Percentiles rank a stretch among this genome's conserved stretches.
Evolutionary conservation across 2,329 filamentous ascomycete genomes (phyloP).

Genomic region (Hymenoscyphus repandus): DNA sequence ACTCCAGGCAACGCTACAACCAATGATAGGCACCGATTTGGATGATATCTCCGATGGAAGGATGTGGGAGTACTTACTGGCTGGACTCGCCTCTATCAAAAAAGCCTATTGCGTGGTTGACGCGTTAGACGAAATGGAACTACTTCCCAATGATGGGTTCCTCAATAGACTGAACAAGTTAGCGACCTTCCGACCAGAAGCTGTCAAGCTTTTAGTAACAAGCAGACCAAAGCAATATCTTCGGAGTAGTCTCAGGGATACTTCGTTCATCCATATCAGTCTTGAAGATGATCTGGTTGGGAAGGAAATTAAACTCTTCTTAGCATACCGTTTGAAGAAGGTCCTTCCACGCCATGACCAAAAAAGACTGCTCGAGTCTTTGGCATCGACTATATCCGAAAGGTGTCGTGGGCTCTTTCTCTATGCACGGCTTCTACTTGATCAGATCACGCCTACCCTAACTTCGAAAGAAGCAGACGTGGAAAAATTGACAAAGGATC

Average conservation of each 20-base stretch:
- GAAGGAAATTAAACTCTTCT: slow-evolving; percentile 29
- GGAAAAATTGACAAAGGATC: neutral
- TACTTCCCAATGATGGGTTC: slow-evolving; percentile 23
- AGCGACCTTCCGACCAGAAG: slow-evolving; percentile 23
- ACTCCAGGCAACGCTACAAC: slow-evolving; percentile 4
- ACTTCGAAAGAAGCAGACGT: neutral
- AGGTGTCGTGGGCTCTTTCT: slow-evolving; percentile 12
- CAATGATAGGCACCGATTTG: neutral
- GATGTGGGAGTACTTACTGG: neutral
- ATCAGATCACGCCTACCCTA: slow-evolving; percentile 5
- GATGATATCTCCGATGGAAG: neutral
- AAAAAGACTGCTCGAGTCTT: slow-evolving; percentile 3
- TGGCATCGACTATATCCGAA: neutral
- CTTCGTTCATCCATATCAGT: slow-evolving; percentile 33
- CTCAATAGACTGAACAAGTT: slow-evolving; percentile 21
- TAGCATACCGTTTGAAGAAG: slow-evolving; percentile 9
- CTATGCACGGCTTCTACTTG: slow-evolving; percentile 15
- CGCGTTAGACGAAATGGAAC: slow-evolving; percentile 44
- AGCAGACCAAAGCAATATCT: slow-evolving; percentile 35
- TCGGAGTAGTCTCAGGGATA: slow-evolving; percentile 30
- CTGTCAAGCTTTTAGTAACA: slow-evolving; percentile 40
- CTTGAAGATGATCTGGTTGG: slow-evolving; percentile 34
- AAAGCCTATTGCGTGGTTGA: slow-evolving; percentile 32
- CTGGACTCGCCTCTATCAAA: neutral
- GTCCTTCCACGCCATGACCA: slow-evolving; percentile 2